These are phyloP conservation scores for Scutellaria barbata DNA, from an alignment of 257 asterid genomes.

Conservation along the genomic window DNA sequence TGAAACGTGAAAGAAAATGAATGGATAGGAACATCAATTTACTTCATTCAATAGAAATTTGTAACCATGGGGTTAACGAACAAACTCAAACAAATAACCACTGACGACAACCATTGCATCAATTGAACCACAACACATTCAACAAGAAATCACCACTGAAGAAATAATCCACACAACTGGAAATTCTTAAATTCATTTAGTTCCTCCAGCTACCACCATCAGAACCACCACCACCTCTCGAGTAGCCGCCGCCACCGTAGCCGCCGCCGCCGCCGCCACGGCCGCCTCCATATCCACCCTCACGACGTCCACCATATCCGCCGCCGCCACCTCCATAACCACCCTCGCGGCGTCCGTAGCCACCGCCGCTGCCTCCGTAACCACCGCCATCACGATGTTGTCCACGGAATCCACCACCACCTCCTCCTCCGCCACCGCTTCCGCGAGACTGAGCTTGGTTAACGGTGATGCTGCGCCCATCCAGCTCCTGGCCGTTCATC, in stretches of 20 bases:
- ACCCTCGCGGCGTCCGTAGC: constrained; percentile 41
- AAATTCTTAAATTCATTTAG: not conserved
- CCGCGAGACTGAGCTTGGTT: constrained; percentile 89
- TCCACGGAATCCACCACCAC: constrained; percentile 46
- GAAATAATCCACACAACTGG: not conserved
- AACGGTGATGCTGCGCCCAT: constrained; percentile 84
- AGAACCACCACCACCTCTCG: constrained; percentile 33
- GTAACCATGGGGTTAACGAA: not conserved
- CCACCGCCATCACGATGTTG: constrained; percentile 40
- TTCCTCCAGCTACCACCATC: constrained; percentile 49
- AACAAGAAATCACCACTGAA: not conserved
- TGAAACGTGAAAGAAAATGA: too few relatives aligned
- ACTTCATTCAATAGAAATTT: constrained; percentile 34
- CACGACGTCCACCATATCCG: constrained; percentile 28
- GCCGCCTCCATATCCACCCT: constrained; percentile 31
- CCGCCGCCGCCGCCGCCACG: constrained; percentile 16
- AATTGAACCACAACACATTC: constrained; percentile 4
- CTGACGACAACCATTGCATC: constrained; percentile 1
- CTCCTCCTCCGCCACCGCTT: constrained; percentile 51
- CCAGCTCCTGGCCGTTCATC: constrained; percentile 84
- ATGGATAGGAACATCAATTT: constrained; percentile 8
- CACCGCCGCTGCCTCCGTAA: constrained; percentile 44
- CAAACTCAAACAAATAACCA: constrained; percentile 18
- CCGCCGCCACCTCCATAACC: constrained; percentile 37
- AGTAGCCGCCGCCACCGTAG: constrained; percentile 25